phyloP scores from a whole-genome alignment of 371 early-diverging fungal genomes.

The Sporodiniella umbellata region DNA sequence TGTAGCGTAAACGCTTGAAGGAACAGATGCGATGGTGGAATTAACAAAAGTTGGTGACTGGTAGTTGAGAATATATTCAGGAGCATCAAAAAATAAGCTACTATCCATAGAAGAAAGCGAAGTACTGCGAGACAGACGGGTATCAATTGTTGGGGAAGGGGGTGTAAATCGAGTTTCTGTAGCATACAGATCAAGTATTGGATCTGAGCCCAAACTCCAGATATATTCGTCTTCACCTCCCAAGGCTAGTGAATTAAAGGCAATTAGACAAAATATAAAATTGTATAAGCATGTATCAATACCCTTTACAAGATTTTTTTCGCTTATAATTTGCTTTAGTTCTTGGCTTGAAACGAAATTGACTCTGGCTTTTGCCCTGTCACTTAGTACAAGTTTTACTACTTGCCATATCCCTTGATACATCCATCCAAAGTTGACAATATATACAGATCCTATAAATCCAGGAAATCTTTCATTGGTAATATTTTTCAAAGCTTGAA shows the following conservation, averaged over 20 bases:
- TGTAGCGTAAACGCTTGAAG: slow-evolving; percentile 26
- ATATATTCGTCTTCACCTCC: slow-evolving; percentile 38
- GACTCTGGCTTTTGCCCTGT: slow-evolving; percentile 43
- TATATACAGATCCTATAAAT: slow-evolving; percentile 42
- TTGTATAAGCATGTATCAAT: too few species aligned
- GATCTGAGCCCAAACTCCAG: slow-evolving; percentile 39
- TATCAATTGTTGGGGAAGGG: background rate
- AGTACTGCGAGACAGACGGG: slow-evolving; percentile 16
- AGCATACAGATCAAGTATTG: slow-evolving; percentile 34
- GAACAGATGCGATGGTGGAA: slow-evolving; percentile 8
- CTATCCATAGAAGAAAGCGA: slow-evolving; percentile 19
- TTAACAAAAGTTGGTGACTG: background rate
- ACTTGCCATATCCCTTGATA: slow-evolving; percentile 55
- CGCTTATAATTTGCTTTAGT: slow-evolving; percentile 26
- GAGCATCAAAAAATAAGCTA: slow-evolving; percentile 36
- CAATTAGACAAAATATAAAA: background rate
- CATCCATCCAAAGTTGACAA: slow-evolving; percentile 56
- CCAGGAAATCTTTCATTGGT: slow-evolving; percentile 38
- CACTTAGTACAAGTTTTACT: slow-evolving; percentile 36
- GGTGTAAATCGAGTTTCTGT: slow-evolving; percentile 11
- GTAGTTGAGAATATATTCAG: slow-evolving; percentile 5
- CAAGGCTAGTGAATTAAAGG: too few species aligned
- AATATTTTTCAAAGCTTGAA: slow-evolving; percentile 25
- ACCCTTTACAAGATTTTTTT: slow-evolving; percentile 33
- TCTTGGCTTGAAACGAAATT: slow-evolving; percentile 32